Evolutionary conservation across 2,329 filamentous ascomycete genomes (phyloP), one percentile per base, ranked within the genome.

Genomic region (Cordyceps cateniannulata): DNA sequence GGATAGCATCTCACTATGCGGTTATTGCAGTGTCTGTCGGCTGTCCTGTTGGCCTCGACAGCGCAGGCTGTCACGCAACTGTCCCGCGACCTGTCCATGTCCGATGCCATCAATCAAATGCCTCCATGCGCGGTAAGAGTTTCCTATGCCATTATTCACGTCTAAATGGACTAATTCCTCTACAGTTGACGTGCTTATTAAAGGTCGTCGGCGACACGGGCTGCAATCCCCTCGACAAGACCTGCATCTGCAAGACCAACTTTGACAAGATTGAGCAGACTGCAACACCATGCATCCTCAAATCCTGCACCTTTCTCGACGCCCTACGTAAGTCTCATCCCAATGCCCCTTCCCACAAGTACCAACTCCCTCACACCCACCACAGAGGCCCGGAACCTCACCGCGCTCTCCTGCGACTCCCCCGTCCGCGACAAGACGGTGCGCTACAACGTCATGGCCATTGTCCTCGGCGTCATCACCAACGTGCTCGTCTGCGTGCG

Each of bases 401-500:
- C 69, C 38, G 58, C 64, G 32, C 70, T 66, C 2, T 63, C 64
- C 18, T 76, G 72, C 61, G 63, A 65, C 35, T 69, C 65, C 4
- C 68, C 65, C 16, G 32, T 70, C 7, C 66, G 70, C 16, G 68
- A 75, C 64, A 74, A 70, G 58, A 72, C 64, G 63, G 62, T 66
- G 24, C 65, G 71, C 25, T 70, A 77, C 55, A 65, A 73, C 5
- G 69, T 68, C 52, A 68, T 79, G 4, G 69, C 69, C 62, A 65
- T 72, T 64, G 29, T 64, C 62, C 66, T 77, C n/a, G 71, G 70
- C 35, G 66, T 70, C 7, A 66, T 79, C 6, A 72, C 75, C 3
- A 73, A 67, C 57, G 62, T 75, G 20, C 79, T 79, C 62, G 69
- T 80, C 20, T 56, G 74, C 1, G 68, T 79, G 14, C 76, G 80